Evolutionary conservation across 1,139 yeast genomes (phyloP), one percentile per base, ranked within the genome.

Genomic region (Suhomyces choctaworum): DNA sequence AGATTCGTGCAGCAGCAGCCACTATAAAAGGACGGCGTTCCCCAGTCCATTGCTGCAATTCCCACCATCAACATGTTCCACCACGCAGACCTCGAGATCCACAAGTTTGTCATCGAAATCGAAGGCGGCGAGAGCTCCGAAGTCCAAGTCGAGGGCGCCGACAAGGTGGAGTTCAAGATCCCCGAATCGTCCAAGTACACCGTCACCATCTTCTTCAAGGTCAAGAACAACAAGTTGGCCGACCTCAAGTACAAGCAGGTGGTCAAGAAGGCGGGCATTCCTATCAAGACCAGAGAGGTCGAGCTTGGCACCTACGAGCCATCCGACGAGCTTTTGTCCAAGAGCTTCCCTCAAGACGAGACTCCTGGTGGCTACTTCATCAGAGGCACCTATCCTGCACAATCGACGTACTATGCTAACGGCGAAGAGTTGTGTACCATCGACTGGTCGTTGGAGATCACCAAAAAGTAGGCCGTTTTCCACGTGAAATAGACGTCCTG

Each of bases 301-400:
- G 58, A 55, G 10, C 45, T 70, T 32, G 70, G 71, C 25, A 55
- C 52, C 16, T 60, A 46, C 45, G 64, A 54, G 31, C 64, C 71
- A 25, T 53, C 60, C 9, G 61, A 54, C 11, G 66, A 61, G 36
- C 40, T 50, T 7, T 59, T 61, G 46, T 12, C 48, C 13, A 54
- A 56, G 41, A 51, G 50, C 9, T 67, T 66, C 46, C 64, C 62
- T 12, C 60, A 58, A 38, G 73, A 68, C 39, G 52, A 53, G 12
- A 60, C 73, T 29, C 76, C 76, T 10, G 62, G 66, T 37, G 73
- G 74, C 16, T 67, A 60, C 49, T 52, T 68, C 29, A 48, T 62
- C 35, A 65, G 74, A 56, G 73, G 72, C 11, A 44, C 46, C 22
- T 62, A 56, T 48, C 56, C 58, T 9, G 64, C 67, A 38, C 50